Base-by-base conservation (phyloP, 140 eudicot species). In the Anethum foeniculum region DNA sequence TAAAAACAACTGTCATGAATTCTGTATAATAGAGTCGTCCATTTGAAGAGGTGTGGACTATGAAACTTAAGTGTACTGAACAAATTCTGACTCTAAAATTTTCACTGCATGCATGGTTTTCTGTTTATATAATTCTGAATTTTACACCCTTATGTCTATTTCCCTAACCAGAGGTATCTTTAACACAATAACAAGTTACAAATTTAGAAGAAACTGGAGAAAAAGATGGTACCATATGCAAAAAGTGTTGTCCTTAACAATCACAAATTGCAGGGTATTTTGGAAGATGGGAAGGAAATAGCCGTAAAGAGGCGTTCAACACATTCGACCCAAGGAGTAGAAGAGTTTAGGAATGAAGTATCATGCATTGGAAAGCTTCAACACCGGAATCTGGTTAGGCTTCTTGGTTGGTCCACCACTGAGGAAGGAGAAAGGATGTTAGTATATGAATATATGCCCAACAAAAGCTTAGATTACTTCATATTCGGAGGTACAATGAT, bases 401-500 rank as follows among this genome's bases (percentile, higher is more conserved):
- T 67, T 28, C 73, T 67, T 67, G 73, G 73, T 67, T 67, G 73
- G 73, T 67, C 73, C 19, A 6, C 74, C 39, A 34, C 74, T 68
- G 74, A 68, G 43, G 74, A 68, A 30, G 73, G 41, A 30, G 73
- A 30, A 67, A 67, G 73, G 11, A 67, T 67, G 74, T 68, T 68
- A 16, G n/a, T 68, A 10, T 68, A 68, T 68, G 74, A 68, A 68
- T 68, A 68, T 68, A 68, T 68, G 74, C 74, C 43, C 44, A 68
- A 68, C 74, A 68, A 68, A 32, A 68, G 74, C 43, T 68, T 68
- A 68, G 74, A 68, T 68, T 15, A 30, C 74, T 68, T 68, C n/a
- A 34, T 68, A 12, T 68, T 68, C 32, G 74, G 43, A 28, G 74
- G 74, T 68, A 68, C 11, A 34, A 6, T 30, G 32, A 14, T 32